Base-by-base conservation (phyloP, 2,329 filamentous ascomycete species). In the Venturia effusa region DNA sequence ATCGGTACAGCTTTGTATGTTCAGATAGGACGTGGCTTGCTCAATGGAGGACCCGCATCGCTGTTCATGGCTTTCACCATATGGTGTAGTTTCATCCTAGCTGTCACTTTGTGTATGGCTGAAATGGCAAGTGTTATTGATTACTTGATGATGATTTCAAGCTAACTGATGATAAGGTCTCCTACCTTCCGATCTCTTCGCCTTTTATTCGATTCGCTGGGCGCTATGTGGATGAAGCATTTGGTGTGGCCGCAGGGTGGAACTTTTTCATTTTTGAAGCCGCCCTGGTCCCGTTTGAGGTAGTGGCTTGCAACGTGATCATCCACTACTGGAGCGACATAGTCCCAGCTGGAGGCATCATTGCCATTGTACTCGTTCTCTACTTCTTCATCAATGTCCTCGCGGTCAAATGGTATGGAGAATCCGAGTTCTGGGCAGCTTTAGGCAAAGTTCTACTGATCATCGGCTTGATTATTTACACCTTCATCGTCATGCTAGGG, bases 401-500 rank as follows among this genome's bases (percentile, higher is more conserved):
- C n/a, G 76, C 78, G 45, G 78, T 80, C 55, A 71, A 74, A 39
- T 75, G 73, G 1, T 80, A 77, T 63, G 78, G 78, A 27, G 77
- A 79, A 65, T 73, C 70, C 41, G 73, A 94, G 37, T 94, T 95
- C 70, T 83, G 83, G 77, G 84, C 87, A 24, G 86, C 89, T 2
- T 72, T 89, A 1, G 86, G 86, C 62, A 91, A 92, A 72, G 83
- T 91, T 2, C 69, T 92, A 1, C 80, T 92, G 61, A 89, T 89
- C 66, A 75, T 91, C 41, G 88, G 84, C 0, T 79, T 93, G 61
- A 82, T 92, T 68, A 69, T 85, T 67, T 93, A 90, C 76, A 93
- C 90, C 2, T 90, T 95, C 70, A 81, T 95, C 67, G 85, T 86
- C 67, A 94, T 94, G 87, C 77, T 95, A 0, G 91, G 90, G 8